Evolutionary conservation across 108 stramenopile genomes (phyloP), one percentile per base, ranked within the genome.

Genomic region (Nitzschia sp.): DNA sequence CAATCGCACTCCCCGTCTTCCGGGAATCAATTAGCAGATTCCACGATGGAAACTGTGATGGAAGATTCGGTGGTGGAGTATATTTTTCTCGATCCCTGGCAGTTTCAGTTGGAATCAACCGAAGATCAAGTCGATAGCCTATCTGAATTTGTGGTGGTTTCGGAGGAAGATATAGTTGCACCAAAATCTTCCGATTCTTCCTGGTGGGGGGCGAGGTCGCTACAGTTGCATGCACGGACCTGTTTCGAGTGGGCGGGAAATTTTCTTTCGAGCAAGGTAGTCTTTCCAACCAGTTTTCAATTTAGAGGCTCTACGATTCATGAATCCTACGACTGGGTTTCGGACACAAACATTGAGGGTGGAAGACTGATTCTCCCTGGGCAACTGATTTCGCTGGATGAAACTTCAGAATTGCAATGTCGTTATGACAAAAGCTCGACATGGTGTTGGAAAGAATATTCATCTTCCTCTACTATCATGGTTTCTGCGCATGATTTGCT

Each of bases 401-500:
- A 55, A 4, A 27, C 31, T 38, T 13, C 23, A 17, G 21, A 24
- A 21, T 33, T 30, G 28, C 26, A 18, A 9, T n/a, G n/a, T n/a
- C n/a, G n/a, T n/a, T 36, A 55, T 8, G 17, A 56, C 19, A 6
- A 47, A 9, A 54, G n/a, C 31, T 23, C 30, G 19, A 13, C n/a
- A n/a, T n/a, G n/a, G n/a, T n/a, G n/a, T n/a, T n/a, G n/a, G n/a
- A 28, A 9, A 8, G 60, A 45, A 42, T 6, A 13, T 23, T 11
- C 47, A 6, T 13, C 45, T 8, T 63, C 53, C 2, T 66, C 57
- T 15, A 75, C 66, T 11, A 62, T 75, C 5, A 75, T 75, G 74
- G 74, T 75, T 0, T 75, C 74, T 31, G 74, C 74, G 1, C 54
- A 75, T 8, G 74, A 75, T 46, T 34, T 75, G 27, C 48, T 75